These are phyloP conservation scores for Fusarium paranaense DNA, from an alignment of 2,329 filamentous ascomycete species.

Conservation along the genomic window DNA sequence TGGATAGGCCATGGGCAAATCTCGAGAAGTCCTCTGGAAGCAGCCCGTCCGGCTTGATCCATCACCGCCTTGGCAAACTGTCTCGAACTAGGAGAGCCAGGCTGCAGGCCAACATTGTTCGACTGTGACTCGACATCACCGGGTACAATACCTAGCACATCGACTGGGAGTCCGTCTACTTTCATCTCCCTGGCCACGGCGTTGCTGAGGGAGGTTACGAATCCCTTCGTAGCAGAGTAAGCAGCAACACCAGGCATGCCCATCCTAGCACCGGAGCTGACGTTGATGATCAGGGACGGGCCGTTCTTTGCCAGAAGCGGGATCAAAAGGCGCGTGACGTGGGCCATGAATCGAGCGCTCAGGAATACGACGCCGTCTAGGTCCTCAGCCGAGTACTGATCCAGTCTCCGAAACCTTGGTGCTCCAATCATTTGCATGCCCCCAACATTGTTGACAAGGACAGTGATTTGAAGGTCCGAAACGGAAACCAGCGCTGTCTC, in stretches of 20 bases:
- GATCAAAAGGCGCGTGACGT: background rate
- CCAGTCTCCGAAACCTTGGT: background rate
- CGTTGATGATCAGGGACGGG: background rate
- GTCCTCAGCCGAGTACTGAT: background rate
- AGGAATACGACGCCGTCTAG: background rate
- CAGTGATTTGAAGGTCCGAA: background rate
- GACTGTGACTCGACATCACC: background rate
- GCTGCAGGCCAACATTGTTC: background rate
- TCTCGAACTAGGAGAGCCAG: background rate
- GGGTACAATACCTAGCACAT: background rate
- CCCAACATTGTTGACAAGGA: conserved; percentile 1
- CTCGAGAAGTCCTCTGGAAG: background rate
- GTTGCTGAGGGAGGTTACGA: background rate
- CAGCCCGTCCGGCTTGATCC: background rate
- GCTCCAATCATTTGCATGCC: background rate
- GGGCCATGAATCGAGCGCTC: background rate
- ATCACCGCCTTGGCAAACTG: background rate
- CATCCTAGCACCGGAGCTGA: background rate
- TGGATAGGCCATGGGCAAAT: background rate
- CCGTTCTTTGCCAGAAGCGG: background rate
- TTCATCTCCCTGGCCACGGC: background rate
- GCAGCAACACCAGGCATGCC: background rate
- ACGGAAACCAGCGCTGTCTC: background rate
- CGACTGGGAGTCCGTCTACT: background rate
- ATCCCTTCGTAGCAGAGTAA: background rate